Conservation (phyloP, 1,284 basidiomycete genomes). For the Tausonia pullulans region DNA sequence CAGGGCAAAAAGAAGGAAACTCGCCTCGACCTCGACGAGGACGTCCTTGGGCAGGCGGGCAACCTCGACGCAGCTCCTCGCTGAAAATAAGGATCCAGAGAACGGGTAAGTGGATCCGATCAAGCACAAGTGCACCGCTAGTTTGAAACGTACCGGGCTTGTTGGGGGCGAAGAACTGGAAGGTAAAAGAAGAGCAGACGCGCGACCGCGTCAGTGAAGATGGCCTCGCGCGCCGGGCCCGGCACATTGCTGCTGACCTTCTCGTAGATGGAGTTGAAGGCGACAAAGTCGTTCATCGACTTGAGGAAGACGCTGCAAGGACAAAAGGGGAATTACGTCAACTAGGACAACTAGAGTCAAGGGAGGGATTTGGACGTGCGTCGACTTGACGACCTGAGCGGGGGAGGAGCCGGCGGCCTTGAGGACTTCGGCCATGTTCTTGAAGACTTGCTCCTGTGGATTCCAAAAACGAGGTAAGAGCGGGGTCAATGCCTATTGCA, state of each 20-base stretch:
- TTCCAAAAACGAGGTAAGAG: background rate
- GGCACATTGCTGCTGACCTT: conserved; percentile 15
- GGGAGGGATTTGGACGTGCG: conserved; percentile 25
- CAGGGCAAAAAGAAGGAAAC: background rate
- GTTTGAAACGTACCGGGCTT: conserved; percentile 19
- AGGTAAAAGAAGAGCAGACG: background rate
- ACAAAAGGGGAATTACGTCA: conserved; percentile 32
- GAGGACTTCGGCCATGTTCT: conserved; percentile 75
- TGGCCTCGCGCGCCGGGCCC: too few species aligned
- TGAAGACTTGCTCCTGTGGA: conserved; percentile 56
- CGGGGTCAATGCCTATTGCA: background rate
- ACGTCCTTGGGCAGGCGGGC: conserved; percentile 64
- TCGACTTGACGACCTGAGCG: conserved; percentile 72
- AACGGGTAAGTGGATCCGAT: conserved; percentile 23
- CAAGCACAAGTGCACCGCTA: background rate
- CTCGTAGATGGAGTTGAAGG: conserved; percentile 53
- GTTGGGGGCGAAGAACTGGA: background rate
- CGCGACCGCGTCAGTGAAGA: too few species aligned
- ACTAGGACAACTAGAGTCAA: conserved; percentile 24
- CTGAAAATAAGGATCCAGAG: background rate
- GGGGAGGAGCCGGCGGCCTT: conserved; percentile 67
- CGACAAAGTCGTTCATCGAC: conserved; percentile 77
- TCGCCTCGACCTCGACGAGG: conserved; percentile 73
- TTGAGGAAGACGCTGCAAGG: conserved; percentile 72
- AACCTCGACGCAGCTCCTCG: conserved; percentile 73